Evolutionary conservation across 1,284 basidiomycete genomes (phyloP).

Genomic region (Coniferiporia sulphurascens): DNA sequence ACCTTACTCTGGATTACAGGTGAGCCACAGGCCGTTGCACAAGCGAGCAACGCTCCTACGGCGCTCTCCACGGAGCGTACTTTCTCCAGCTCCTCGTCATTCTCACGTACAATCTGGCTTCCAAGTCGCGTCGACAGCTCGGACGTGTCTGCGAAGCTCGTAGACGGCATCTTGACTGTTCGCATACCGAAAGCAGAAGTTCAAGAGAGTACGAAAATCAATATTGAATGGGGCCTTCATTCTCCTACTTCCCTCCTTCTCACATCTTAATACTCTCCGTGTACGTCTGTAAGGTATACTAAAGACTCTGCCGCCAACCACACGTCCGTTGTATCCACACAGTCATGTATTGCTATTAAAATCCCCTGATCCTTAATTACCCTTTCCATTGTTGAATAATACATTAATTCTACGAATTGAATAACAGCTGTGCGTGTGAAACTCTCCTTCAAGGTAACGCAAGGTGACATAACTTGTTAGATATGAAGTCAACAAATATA

Average conservation of each 20-base stretch:
- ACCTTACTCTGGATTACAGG: not conserved
- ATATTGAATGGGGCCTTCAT: slow-evolving; percentile 19
- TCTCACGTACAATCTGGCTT: slow-evolving; percentile 66
- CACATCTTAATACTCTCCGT: not conserved
- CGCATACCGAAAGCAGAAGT: slow-evolving; percentile 59
- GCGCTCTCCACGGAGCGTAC: slow-evolving; percentile 55
- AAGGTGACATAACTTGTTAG: too few species aligned
- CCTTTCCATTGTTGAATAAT: not conserved
- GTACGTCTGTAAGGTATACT: not conserved
- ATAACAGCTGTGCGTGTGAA: too few species aligned
- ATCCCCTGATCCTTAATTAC: too few species aligned
- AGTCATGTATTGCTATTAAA: too few species aligned
- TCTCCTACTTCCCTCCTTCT: not conserved
- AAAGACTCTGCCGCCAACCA: too few species aligned
- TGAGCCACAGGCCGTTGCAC: slow-evolving; percentile 24
- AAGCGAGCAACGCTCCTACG: slow-evolving; percentile 33
- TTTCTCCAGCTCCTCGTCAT: slow-evolving; percentile 49
- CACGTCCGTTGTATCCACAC: too few species aligned
- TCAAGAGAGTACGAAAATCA: slow-evolving; percentile 39
- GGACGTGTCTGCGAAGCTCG: slow-evolving; percentile 58
- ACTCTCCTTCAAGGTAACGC: too few species aligned
- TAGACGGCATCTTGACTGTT: slow-evolving; percentile 64
- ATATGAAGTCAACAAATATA: too few species aligned
- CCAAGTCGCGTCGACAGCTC: slow-evolving; percentile 56
- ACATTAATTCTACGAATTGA: too few species aligned